Percentiles rank a stretch among this genome's conserved stretches.
Conservation (phyloP, 2,329 filamentous ascomycete genomes). For the Akanthomyces muscarius region DNA sequence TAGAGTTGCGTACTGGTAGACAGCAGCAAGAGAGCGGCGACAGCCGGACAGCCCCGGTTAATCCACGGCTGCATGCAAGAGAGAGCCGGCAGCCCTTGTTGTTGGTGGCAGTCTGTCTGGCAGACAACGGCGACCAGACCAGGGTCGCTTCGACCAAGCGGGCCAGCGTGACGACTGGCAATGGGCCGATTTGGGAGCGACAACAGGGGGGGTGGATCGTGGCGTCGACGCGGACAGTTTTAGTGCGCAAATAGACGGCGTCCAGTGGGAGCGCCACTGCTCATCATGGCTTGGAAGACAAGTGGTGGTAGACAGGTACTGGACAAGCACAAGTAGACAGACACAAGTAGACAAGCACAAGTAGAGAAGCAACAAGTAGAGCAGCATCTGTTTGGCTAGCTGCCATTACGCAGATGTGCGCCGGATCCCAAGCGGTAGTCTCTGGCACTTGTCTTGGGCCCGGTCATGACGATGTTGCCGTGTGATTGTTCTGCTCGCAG, state of each 20-base stretch:
- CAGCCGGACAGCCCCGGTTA: conserved; percentile 9
- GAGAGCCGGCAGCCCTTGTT: not conserved
- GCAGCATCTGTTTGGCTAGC: not conserved
- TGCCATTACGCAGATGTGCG: not conserved
- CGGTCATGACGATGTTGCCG: not conserved
- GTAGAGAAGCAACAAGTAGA: too few relatives aligned
- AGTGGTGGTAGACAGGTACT: too few relatives aligned
- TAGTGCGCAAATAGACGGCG: not conserved
- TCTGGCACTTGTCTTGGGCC: not conserved
- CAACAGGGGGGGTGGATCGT: conserved; percentile 14
- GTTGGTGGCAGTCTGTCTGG: not conserved
- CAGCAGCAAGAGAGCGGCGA: not conserved
- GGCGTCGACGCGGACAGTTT: conserved; percentile 7
- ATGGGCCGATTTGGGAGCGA: conserved; percentile 15
- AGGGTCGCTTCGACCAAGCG: not conserved
- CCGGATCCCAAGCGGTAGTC: not conserved
- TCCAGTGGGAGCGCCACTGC: not conserved
- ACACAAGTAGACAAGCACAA: not conserved
- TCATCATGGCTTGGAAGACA: not conserved
- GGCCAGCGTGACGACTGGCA: conserved; percentile 1
- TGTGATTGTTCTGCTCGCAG: not conserved
- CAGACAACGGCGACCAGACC: conserved; percentile 4
- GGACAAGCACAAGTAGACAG: not conserved
- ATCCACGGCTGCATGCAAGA: not conserved
- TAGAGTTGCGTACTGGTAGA: not conserved